Percentiles rank a stretch among this genome's conserved stretches.
These are phyloP conservation scores for Aureobasidium leucospermi DNA, from an alignment of 2,329 filamentous ascomycete species.

Conservation along the genomic window DNA sequence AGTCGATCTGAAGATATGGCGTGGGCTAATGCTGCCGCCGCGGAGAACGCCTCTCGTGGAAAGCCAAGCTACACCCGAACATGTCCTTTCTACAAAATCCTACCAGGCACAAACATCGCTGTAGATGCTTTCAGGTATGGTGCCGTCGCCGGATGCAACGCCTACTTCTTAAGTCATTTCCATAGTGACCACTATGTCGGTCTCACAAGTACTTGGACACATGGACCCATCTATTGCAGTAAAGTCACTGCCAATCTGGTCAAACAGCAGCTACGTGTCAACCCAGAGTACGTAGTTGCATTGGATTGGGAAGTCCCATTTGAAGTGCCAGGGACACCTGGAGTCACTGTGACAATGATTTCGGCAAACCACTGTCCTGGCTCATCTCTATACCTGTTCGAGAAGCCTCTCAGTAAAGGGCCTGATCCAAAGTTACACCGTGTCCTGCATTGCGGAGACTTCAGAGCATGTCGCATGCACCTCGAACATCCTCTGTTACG, in stretches of 20 bases:
- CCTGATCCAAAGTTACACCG: constrained; percentile 59
- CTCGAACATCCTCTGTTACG: constrained; percentile 72
- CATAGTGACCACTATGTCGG: constrained; percentile 97
- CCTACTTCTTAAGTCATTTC: constrained; percentile 96
- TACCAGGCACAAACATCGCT: constrained; percentile 85
- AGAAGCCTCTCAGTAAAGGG: constrained; percentile 63
- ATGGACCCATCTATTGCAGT: constrained; percentile 96
- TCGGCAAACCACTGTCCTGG: constrained; percentile 95
- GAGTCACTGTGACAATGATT: constrained; percentile 87
- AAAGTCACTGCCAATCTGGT: constrained; percentile 86
- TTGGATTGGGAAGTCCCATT: constrained; percentile 76
- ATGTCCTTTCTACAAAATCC: constrained; percentile 97
- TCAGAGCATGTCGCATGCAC: constrained; percentile 81
- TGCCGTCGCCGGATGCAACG: constrained; percentile 81
- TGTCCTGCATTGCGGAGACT: constrained; percentile 92
- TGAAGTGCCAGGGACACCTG: constrained; percentile 74
- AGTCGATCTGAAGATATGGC: constrained; percentile 82
- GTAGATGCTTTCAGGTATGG: constrained; percentile 96
- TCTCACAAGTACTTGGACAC: constrained; percentile 76
- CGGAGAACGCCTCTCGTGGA: constrained; percentile 69
- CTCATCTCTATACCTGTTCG: constrained; percentile 86
- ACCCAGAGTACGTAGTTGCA: constrained; percentile 75
- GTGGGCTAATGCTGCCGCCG: constrained; percentile 78
- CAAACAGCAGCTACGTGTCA: constrained; percentile 74
- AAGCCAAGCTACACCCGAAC: constrained; percentile 82